Conservation (phyloP, 345 rosid genomes). For the Citrus cavaleriei region DNA sequence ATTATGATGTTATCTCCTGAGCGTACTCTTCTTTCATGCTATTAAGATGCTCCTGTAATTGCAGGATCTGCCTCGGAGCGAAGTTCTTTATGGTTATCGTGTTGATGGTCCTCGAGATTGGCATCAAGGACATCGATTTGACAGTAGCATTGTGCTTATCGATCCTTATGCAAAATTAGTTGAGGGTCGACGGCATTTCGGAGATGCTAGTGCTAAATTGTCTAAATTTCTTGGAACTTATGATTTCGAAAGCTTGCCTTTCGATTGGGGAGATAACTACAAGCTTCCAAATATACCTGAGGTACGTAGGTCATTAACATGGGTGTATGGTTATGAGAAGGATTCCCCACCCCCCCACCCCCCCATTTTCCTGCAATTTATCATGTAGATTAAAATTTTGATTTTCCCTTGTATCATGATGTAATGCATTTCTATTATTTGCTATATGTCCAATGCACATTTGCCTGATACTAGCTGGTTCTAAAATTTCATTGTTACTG, state of each 20-base stretch:
- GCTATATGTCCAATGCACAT: not conserved
- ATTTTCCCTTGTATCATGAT: not conserved
- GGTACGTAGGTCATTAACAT: conserved; percentile 34
- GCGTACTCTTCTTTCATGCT: not conserved
- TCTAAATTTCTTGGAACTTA: conserved; percentile 75
- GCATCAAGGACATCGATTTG: conserved; percentile 86
- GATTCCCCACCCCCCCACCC: not conserved
- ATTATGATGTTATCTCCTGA: not conserved
- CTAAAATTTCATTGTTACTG: not conserved
- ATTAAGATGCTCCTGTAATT: conserved; percentile 12
- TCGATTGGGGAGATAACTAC: conserved; percentile 81
- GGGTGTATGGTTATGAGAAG: conserved; percentile 2
- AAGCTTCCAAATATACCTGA: conserved; percentile 72
- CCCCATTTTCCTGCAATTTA: not conserved
- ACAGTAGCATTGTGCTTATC: conserved; percentile 51
- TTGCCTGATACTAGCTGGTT: not conserved
- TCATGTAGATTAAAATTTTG: not conserved
- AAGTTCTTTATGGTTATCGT: conserved; percentile 83
- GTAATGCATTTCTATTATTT: not conserved
- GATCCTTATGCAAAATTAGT: conserved; percentile 94
- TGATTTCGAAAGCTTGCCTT: conserved; percentile 74
- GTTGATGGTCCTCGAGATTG: conserved; percentile 81
- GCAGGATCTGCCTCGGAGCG: conserved; percentile 68
- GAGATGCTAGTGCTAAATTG: conserved; percentile 57
- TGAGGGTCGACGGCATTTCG: conserved; percentile 72